Base-by-base conservation (phyloP, 768 basidiomycete genomes). In the Leccinellum rugosiceps region DNA sequence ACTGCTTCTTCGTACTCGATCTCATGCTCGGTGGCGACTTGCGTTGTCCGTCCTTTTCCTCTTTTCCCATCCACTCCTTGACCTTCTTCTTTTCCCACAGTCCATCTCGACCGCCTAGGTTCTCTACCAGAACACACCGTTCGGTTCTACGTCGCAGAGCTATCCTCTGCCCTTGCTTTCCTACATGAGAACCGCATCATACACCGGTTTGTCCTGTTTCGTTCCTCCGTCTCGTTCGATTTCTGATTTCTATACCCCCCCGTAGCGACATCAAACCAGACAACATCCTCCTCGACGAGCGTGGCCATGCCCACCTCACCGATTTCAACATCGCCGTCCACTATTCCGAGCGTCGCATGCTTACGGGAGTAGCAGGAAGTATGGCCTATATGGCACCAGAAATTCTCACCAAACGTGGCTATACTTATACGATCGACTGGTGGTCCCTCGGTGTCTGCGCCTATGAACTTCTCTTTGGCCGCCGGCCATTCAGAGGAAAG, bases 251-350 rank as follows among this genome's bases (percentile, higher is more conserved):
- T 51, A 49, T 15, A 53, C 23, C 19, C 38, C 43, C 45, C 8
- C 47, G 19, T 38, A 96, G 95, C 25, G 96, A 98, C 72, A 76
- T 99, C 66, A 99, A 98, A 73, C 96, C 96, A 3, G 96, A 98
- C 74, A 98, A 98, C 72, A 94, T 99, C 62, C 85, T 99, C 17
- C 84, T 98, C 17, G 96, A 99, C 71, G 95, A 97, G 67, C 80
- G 83, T 50, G 96, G 96, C 2, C 94, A 99, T 66, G 95, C 95
- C 7, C 96, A 99, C 72, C 78, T 99, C 60, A 98, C 90, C 0
- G 96, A 99, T 71, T 97, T 99, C 75, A 99, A 99, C 72, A 99
- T 99, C 57, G 96, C 96, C 15, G 94, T 98, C 7, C 96, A 99
- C 72, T 98, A 91, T 69, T 85, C 88, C 5, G 94, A 97, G 56